Evolutionary conservation across 345 rosid species (phyloP), one percentile per base, ranked within the genome.

Genomic region (Syzygium aromaticum): DNA sequence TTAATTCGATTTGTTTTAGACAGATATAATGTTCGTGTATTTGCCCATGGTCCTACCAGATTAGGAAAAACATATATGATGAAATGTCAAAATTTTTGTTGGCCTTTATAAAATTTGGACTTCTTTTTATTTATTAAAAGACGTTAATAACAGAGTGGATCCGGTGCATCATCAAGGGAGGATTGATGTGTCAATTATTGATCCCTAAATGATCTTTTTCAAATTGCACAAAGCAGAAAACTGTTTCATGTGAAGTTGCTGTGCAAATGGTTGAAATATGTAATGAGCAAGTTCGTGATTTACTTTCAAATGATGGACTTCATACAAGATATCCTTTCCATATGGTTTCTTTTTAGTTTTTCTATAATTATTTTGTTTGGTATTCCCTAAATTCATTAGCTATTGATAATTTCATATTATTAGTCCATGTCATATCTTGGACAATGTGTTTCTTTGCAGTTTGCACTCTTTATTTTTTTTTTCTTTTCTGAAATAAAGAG

Each of bases 241-340:
- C 46, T 88, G 90, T 95, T 84, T 23, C 87, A 52, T 96, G 95
- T 90, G 98, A 97, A 92, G 93, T 97, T 89, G 97, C 96, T 77
- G 98, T 97, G 87, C 99, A 97, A 88, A 97, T 97, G 98, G 95
- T 97, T 87, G 99, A 97, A 90, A 96, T 97, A 88, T 97, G 95
- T 86, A 97, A 97, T 59, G 99, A 97, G 90, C 99, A 97, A 96
- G 98, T 97, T 88, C 98, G 98, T 86, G 46, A 98, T 96, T 91
- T 96, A 86, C 98, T 97, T 54, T 89, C 95, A 80, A 91, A 86
- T 59, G 89, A 92, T 89, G 94, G 96, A 87, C 82, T 96, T 86
- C 97, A 86, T 46, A 95, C 89, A 90, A 94, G 96, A 97, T 97
- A 95, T 97, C 99, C 98, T 97, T 94, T 49, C 52, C 10, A 54